Evolutionary conservation across 2,329 filamentous ascomycete genomes (phyloP), one percentile per base, ranked within the genome.

Genomic region (Cercospora berteroae): DNA sequence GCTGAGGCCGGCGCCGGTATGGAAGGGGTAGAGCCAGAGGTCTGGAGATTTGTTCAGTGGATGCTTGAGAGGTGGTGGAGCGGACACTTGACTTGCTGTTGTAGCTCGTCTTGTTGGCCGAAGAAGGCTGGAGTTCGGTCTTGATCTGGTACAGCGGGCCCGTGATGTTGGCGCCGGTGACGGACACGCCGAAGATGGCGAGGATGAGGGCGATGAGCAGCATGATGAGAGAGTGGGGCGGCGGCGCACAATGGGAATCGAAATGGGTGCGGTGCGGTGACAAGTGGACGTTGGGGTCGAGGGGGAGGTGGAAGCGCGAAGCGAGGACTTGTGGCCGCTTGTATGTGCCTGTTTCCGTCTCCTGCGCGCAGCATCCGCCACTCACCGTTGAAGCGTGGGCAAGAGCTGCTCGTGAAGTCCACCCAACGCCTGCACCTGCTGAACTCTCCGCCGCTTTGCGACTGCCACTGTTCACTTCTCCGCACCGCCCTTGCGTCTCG

Each of bases 21-120:
- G 73, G 68, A 74, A 76, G 50, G 69, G 63, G 36, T 65, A 60
- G 57, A 78, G 68, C 64, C 72, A 77, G 65, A 78, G 75, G 29
- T 63, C 60, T 63, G 60, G 2, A 23, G n/a, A 10, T 25, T 5
- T 10, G 13, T 10, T 63, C 48, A 63, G 48, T 36, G 29, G 10
- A 13, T n/a, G 20, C 13, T 25, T 29, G 44, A 20, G 23, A 16
- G 44, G 18, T 50, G 44, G 12, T 12, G 18, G 1, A 5, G 12
- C 9, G 16, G n/a, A 5, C 18, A 20, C 16, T 18, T 3, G 29
- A 27, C 60, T 27, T 18, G 57, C 60, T 25, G 29, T 56, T 56
- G 60, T 55, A 63, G 18, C 39, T 23, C 12, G 58, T 42, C 39
- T 60, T 39, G 39, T 42, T 44, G 58, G 25, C 27, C n/a, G 44